These are phyloP conservation scores for Cadophora sp. DNA, from an alignment of 2,329 filamentous ascomycete species.

Conservation along the genomic window DNA sequence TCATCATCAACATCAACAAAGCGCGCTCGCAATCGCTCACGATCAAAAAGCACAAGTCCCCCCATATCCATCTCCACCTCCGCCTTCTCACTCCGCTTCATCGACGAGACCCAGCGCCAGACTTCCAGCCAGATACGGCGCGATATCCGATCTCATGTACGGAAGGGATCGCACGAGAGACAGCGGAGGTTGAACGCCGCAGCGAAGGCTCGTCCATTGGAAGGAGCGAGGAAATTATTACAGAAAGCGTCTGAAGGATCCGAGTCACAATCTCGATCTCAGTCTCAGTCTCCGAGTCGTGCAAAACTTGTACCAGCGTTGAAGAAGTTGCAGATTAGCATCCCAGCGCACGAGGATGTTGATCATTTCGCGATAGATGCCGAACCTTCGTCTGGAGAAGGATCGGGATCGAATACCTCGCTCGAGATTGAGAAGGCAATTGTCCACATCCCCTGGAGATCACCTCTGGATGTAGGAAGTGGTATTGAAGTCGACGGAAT, in stretches of 20 bases:
- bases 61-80: not conserved
- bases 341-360: not conserved
- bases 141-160: conserved; percentile 13
- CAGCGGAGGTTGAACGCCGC: conserved; percentile 3
- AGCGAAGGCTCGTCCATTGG: conserved; percentile 2
- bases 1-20: not conserved
- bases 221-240: not conserved
- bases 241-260: not conserved
- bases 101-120: conserved; percentile 10
- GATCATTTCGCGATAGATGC: not conserved
- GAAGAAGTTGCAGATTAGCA: not conserved
- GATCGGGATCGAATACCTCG: not conserved
- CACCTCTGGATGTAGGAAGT: not conserved
- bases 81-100: not conserved
- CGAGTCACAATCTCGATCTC: not conserved
- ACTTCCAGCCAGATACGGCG: conserved; percentile 1
- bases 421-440: too few species aligned
- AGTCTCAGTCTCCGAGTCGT: not conserved
- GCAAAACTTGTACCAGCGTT: not conserved
- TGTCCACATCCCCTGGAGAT: not conserved
- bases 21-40: not conserved
- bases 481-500: not conserved
- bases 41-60: not conserved
- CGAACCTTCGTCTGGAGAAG: not conserved
- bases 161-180: conserved; percentile 5